Base-by-base conservation (phyloP, 495 filamentous ascomycete genomes). In the Penicillium paradoxum region DNA sequence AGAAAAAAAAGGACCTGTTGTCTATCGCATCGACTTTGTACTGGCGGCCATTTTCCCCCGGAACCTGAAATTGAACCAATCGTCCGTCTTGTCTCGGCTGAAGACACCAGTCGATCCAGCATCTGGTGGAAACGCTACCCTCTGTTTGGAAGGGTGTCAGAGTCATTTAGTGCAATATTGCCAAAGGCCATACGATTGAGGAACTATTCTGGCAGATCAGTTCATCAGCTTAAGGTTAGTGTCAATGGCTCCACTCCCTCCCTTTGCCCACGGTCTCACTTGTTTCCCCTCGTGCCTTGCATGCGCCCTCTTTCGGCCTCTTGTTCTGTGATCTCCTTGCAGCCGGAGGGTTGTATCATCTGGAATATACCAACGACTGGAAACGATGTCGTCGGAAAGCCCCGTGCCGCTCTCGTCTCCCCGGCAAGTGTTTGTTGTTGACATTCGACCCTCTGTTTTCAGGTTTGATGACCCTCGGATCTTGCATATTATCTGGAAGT, bases 251-350 rank as follows among this genome's bases (percentile, higher is more conserved):
- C 39, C 45, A 51, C 51, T 17, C 1, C 52, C 49, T 44, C 60
- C 55, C 57, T 59, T 56, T 43, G 63, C 60, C 63, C 63, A 66
- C 63, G 63, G 63, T 64, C 63, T 66, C 58, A 62, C 47, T 64
- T 55, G 45, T n/a, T 9, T 55, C 48, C 59, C 62, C 60, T 68
- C 59, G 67, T 73, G 71, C 71, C 71, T 73, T 73, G 71, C 71
- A 72, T 73, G 56, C 37, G 44, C 62, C 59, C 60, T 65, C 49
- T 73, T 71, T 55, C n/a, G 24, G 54, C 49, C 6, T 56, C 46
- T 27, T 29, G 34, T 42, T 56, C 52, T 65, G 63, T 24, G 14
- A 15, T 46, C 51, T 71, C 69, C 71, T 73, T 73, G 69, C 71
- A 64, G 65, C 24, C 50, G 57, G n/a, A n/a, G n/a, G 51, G 57